Evolutionary conservation across 192 early-diverging fungal species (phyloP).

Genomic region (Umbelopsis sp.): DNA sequence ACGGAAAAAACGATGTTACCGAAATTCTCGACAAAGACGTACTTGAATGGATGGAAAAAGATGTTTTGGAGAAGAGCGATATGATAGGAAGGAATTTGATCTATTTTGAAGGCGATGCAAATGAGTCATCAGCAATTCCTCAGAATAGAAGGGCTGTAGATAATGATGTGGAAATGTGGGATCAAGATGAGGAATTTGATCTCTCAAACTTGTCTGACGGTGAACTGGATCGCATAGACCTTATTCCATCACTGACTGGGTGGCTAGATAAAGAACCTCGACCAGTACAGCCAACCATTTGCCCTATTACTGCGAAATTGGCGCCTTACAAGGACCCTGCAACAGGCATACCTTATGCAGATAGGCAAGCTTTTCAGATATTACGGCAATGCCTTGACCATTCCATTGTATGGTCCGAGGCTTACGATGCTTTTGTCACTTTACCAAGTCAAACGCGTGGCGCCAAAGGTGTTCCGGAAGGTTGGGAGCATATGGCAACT

Average conservation of each 20-base stretch:
- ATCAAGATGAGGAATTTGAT: conserved; percentile 4
- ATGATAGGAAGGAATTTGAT: conserved; percentile 53
- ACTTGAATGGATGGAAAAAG: conserved; percentile 21
- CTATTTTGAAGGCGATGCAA: conserved; percentile 41
- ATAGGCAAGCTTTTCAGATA: conserved; percentile 57
- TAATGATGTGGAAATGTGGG: neutral
- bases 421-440: conserved; percentile 1
- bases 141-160: neutral
- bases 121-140: conserved; percentile 25
- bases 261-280: conserved; percentile 30
- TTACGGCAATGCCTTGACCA: conserved; percentile 49
- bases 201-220: conserved; percentile 22
- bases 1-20: conserved; percentile 1
- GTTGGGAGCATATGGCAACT: conserved; percentile 19
- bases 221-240: conserved; percentile 30
- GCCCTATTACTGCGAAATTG: conserved; percentile 62
- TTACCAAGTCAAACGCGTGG: conserved; percentile 18
- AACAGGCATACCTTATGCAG: conserved; percentile 63
- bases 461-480: conserved; percentile 32
- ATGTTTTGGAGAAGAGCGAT: conserved; percentile 33
- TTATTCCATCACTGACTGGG: conserved; percentile 23
- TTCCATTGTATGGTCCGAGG: conserved; percentile 57
- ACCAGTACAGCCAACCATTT: conserved; percentile 39
- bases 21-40: conserved; percentile 15
- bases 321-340: conserved; percentile 64